Percentiles rank a stretch among this genome's conserved stretches.
phyloP scores from a whole-genome alignment of 75 land plant species.

The Sequoia sempervirens region DNA sequence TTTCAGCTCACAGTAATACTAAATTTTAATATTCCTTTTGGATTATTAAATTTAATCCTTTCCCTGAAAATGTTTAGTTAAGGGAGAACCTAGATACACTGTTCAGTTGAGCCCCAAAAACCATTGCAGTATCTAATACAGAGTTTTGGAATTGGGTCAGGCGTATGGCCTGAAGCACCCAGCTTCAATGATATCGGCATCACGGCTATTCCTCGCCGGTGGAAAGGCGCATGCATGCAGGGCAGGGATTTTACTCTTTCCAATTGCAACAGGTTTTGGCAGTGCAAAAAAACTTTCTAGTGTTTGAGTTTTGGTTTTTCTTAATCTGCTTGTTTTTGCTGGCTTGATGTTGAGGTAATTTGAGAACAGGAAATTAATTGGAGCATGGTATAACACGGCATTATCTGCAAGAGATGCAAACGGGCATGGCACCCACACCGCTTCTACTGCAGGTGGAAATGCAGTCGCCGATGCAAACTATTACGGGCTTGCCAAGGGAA shows the following conservation, averaged over 20 bases:
- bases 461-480: conserved; percentile 41
- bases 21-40: too few species aligned
- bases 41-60: too few species aligned
- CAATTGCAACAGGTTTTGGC: conserved; percentile 1
- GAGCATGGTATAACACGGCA: conserved; percentile 50
- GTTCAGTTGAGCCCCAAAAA: too few species aligned
- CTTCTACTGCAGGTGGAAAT: conserved; percentile 65
- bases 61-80: too few species aligned
- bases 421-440: conserved; percentile 77
- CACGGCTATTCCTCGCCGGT: conserved; percentile 40
- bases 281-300: background rate
- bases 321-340: background rate
- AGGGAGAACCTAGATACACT: too few species aligned
- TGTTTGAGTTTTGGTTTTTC: background rate
- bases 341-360: background rate
- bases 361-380: conserved; percentile 58
- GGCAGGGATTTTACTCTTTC: conserved; percentile 51
- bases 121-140: too few species aligned
- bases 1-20: too few species aligned
- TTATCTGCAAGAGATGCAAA: conserved; percentile 41
- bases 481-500: conserved; percentile 55
- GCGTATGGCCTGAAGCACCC: conserved; percentile 78
- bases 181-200: conserved; percentile 60
- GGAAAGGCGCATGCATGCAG: conserved; percentile 77
- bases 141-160: conserved; percentile 16